Evolutionary conservation across 2,329 filamentous ascomycete genomes (phyloP).

Genomic region (Ophiostoma sp.): DNA sequence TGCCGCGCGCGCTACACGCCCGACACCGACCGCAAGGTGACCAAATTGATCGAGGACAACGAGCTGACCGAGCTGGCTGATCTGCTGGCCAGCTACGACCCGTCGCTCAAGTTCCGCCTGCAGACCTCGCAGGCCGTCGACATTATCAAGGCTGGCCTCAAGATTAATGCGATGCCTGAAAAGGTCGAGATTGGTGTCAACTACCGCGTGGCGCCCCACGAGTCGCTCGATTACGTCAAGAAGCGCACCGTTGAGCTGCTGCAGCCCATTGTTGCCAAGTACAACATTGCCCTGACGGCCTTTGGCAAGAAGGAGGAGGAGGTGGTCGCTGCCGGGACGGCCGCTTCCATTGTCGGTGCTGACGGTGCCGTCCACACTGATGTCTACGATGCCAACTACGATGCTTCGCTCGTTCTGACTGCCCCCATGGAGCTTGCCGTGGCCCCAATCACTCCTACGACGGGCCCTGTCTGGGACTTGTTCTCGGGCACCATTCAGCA

Average conservation of each 20-base stretch:
- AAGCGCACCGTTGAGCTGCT: slow-evolving; percentile 52
- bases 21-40: slow-evolving; percentile 44
- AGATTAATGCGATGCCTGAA: slow-evolving; percentile 69
- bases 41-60: slow-evolving; percentile 22
- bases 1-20: slow-evolving; percentile 49
- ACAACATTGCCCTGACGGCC: slow-evolving; percentile 57
- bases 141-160: slow-evolving; percentile 57
- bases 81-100: slow-evolving; percentile 45
- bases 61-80: slow-evolving; percentile 43
- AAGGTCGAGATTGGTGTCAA: slow-evolving; percentile 59
- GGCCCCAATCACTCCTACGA: slow-evolving; percentile 42
- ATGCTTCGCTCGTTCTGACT: slow-evolving; percentile 42
- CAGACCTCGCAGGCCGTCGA: slow-evolving; percentile 64
- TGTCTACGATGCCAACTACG: slow-evolving; percentile 43
- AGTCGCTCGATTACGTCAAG: slow-evolving; percentile 53
- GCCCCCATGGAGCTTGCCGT: slow-evolving; percentile 38
- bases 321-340: background rate
- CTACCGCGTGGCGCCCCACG: slow-evolving; percentile 59
- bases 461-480: slow-evolving; percentile 34
- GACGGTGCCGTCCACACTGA: slow-evolving; percentile 32
- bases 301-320: slow-evolving; percentile 40
- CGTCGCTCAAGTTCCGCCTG: slow-evolving; percentile 50
- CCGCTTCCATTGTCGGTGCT: background rate
- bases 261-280: slow-evolving; percentile 51
- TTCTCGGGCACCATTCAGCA: slow-evolving; percentile 37